Percentiles rank a stretch among this genome's conserved stretches.
These are phyloP conservation scores for Eustoma russellianum DNA, from an alignment of 257 asterid genomes.

Conservation along the genomic window DNA sequence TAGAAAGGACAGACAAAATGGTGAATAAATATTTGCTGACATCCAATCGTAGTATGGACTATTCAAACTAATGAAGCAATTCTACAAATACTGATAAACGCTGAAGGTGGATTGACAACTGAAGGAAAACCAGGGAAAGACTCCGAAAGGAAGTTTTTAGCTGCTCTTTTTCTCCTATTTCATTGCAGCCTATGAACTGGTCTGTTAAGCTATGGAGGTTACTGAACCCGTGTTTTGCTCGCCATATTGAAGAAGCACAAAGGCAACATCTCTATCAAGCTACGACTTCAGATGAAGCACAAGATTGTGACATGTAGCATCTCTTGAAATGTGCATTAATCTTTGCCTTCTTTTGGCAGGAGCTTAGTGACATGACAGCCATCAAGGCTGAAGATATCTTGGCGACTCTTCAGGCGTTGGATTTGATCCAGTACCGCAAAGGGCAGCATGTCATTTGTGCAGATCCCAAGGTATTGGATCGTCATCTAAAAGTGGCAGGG, in stretches of 20 bases:
- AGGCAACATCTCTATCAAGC: constrained; percentile 92
- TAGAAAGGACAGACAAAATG: too few species aligned
- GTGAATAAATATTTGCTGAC: too few species aligned
- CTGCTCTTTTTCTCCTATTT: too few species aligned
- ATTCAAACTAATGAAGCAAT: too few species aligned
- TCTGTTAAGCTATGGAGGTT: constrained; percentile 77
- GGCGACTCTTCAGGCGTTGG: constrained; percentile 75
- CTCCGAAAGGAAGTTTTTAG: too few species aligned
- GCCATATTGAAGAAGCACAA: constrained; percentile 87
- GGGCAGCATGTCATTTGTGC: constrained; percentile 98
- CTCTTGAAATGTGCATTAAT: background rate
- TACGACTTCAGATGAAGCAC: constrained; percentile 15
- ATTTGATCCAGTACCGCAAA: constrained; percentile 83
- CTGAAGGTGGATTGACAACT: too few species aligned
- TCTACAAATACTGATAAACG: too few species aligned
- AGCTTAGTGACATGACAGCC: constrained; percentile 97
- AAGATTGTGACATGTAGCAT: background rate
- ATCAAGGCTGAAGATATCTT: constrained; percentile 90
- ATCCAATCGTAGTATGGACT: too few species aligned
- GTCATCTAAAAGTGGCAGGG: constrained; percentile 96
- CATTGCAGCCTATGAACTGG: constrained; percentile 89
- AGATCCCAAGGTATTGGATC: constrained; percentile 91
- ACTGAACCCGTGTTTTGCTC: constrained; percentile 89
- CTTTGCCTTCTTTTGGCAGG: constrained; percentile 28
- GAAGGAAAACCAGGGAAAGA: too few species aligned